Percentiles rank a stretch among this genome's conserved stretches.
phyloP scores from a whole-genome alignment of 768 basidiomycete genomes.

The Tylopilus intermedius region DNA sequence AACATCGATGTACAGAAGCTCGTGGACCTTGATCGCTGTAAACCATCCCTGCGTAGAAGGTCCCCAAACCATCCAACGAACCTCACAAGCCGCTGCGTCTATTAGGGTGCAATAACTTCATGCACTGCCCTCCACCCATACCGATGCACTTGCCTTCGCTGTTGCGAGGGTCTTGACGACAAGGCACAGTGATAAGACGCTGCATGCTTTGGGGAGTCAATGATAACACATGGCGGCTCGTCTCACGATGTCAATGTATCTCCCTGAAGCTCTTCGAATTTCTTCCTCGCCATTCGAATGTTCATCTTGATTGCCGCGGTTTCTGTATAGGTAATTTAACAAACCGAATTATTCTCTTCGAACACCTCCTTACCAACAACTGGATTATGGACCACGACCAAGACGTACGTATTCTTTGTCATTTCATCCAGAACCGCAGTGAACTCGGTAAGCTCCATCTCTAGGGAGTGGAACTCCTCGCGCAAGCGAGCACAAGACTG shows the following conservation, averaged over 20 bases:
- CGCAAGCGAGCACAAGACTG: conserved; percentile 81
- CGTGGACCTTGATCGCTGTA: no score
- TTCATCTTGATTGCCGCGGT: conserved; percentile 85
- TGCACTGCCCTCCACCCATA: no score
- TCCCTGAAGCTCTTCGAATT: conserved; percentile 87
- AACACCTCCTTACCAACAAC: conserved; percentile 60
- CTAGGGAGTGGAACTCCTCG: conserved; percentile 80
- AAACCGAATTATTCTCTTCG: background rate
- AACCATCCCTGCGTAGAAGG: no score
- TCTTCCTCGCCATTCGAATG: conserved; percentile 76
- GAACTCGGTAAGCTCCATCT: conserved; percentile 82
- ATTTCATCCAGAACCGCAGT: conserved; percentile 89
- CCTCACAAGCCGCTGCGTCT: no score
- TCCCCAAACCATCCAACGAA: no score
- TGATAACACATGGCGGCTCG: background rate
- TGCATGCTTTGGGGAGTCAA: background rate
- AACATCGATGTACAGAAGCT: no score
- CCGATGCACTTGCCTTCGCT: background rate
- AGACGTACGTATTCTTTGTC: conserved; percentile 89
- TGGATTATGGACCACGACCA: conserved; percentile 85
- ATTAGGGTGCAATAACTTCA: no score
- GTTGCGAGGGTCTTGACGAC: background rate
- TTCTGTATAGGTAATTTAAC: conserved; percentile 45
- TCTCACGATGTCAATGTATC: conserved; percentile 45
- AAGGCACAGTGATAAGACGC: background rate